phyloP scores from a whole-genome alignment of 2,329 filamentous ascomycete species.

The Alternaria arbusti region DNA sequence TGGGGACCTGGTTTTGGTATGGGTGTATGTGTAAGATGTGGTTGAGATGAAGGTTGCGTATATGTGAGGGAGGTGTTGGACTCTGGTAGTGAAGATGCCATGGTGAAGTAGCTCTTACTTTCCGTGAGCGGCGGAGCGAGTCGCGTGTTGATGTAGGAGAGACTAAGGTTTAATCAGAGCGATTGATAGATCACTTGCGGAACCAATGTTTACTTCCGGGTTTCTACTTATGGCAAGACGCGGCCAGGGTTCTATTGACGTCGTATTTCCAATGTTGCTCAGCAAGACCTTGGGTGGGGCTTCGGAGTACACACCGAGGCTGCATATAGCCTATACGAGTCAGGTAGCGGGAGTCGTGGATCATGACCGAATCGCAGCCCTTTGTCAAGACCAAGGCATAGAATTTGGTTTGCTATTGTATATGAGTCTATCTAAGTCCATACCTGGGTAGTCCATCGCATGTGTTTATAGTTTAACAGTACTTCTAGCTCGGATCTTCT shows the following conservation, averaged over 20 bases:
- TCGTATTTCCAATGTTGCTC: neutral
- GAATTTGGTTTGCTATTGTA: neutral
- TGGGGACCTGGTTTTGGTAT: conserved; percentile 18
- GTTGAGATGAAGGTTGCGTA: conserved; percentile 28
- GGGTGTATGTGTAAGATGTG: conserved; percentile 29
- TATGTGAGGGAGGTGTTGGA: conserved; percentile 37
- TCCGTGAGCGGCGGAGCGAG: neutral
- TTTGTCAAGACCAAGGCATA: neutral
- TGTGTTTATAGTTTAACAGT: conserved; percentile 35
- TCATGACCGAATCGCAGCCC: neutral
- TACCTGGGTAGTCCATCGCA: neutral
- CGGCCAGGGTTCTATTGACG: neutral
- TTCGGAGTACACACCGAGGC: conserved; percentile 6
- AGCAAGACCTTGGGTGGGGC: neutral
- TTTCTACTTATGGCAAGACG: neutral
- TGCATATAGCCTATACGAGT: conserved; percentile 11
- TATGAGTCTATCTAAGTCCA: neutral
- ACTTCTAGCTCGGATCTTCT: conserved; percentile 34
- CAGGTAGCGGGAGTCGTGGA: neutral
- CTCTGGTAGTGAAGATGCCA: conserved; percentile 20
- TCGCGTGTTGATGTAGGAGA: neutral
- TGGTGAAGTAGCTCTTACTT: neutral
- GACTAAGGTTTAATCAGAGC: neutral
- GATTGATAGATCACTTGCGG: neutral
- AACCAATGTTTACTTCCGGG: neutral